Base-by-base conservation (phyloP, 306 rosid genomes). In the Cucumis sativus region DNA sequence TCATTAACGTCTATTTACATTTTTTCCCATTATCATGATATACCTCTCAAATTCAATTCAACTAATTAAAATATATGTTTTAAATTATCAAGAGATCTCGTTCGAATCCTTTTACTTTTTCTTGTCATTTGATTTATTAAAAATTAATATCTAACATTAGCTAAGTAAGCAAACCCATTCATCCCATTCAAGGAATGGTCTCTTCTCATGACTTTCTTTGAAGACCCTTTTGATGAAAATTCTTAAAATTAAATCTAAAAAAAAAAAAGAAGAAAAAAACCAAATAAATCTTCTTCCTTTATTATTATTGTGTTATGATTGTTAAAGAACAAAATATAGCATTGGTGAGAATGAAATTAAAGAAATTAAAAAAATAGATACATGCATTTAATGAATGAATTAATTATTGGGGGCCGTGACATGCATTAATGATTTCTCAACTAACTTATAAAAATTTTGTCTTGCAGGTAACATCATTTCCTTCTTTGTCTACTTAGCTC, bases 401-500 rank as follows among this genome's bases (percentile, higher is more conserved):
- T 39, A 66, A 66, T 17, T 65, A 8, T 23, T 16, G 49, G 15
- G 71, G 8, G 10, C n/a, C n/a, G 6, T 37, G 4, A 1, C 52
- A 68, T 68, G 73, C 73, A 66, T 66, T 39, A 66, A 66, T 39
- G 52, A 28, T 10, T 40, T 66, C 73, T 66, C 28, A 40, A 66
- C 73, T 66, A 68, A 20, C 54, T 43, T 33, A 2, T 20, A 5
- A 41, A 12, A 59, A 30, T 6, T 45, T 75, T 76, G 62, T 21
- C 11, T 61, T 21, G 17, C 74, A 94, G 97, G 99, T 33, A 92
- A 95, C 63, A 76, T 92, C 39, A 79, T 95, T 43, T 95, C 99
- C 28, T 75, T 91, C 90, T 20, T 95, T 86, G 99, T 95, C 8
- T 95, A 84, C 92, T 81, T 95, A 77, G 96, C 99, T 82, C 97